phyloP scores from a whole-genome alignment of 768 basidiomycete genomes.

The Brasilioporus rufonigricans region DNA sequence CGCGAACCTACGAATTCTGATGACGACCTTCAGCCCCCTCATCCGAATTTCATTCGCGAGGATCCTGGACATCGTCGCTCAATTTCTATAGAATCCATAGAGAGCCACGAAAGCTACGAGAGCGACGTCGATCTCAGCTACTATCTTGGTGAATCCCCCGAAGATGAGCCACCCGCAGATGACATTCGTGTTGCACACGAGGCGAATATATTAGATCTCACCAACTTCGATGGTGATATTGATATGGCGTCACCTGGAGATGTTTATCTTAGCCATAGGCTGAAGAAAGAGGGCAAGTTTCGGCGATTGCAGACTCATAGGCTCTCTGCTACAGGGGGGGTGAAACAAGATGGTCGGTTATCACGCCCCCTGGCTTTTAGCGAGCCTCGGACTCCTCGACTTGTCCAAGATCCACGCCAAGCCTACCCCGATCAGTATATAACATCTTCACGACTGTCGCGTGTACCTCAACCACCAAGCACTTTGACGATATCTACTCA shows the following conservation, averaged over 20 bases:
- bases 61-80: slow-evolving; percentile 5
- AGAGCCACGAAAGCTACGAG: slow-evolving; percentile 31
- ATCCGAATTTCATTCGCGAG: slow-evolving; percentile 26
- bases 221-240: slow-evolving; percentile 78
- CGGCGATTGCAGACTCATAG: slow-evolving; percentile 47
- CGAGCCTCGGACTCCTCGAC: neutral
- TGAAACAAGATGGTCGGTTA: slow-evolving; percentile 11
- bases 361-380: neutral
- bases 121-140: slow-evolving; percentile 43
- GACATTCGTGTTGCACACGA: slow-evolving; percentile 41
- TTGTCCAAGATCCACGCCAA: neutral
- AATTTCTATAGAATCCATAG: slow-evolving; percentile 27
- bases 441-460: neutral
- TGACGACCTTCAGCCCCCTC: slow-evolving; percentile 37
- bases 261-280: slow-evolving; percentile 43
- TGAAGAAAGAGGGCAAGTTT: slow-evolving; percentile 63
- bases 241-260: slow-evolving; percentile 59
- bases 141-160: slow-evolving; percentile 37
- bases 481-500: slow-evolving; percentile 6
- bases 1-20: neutral
- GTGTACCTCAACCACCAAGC: neutral
- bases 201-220: slow-evolving; percentile 59
- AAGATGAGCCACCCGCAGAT: slow-evolving; percentile 27
- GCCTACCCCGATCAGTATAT: neutral
- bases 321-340: slow-evolving; percentile 7